phyloP scores from a whole-genome alignment of 352 stramenopile genomes.

The Phytophthora cactorum region DNA sequence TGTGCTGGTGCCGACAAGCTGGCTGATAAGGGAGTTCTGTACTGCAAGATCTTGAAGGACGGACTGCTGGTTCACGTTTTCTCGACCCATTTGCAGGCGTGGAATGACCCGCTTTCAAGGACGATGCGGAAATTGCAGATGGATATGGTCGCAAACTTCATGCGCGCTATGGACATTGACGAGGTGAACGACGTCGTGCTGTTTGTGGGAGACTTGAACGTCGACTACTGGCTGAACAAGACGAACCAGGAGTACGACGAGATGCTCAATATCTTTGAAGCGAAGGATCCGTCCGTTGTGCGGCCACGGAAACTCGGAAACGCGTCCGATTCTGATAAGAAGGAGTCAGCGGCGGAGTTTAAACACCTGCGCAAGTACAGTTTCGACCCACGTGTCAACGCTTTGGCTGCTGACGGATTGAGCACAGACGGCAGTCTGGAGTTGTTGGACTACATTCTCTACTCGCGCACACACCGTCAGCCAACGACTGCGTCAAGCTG shows the following conservation, averaged over 20 bases:
- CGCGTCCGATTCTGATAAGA: slow-evolving; percentile 30
- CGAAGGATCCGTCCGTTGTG: slow-evolving; percentile 52
- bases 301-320: slow-evolving; percentile 21
- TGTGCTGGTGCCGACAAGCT: slow-evolving; percentile 70
- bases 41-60: slow-evolving; percentile 84
- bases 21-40: slow-evolving; percentile 80
- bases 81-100: slow-evolving; percentile 77
- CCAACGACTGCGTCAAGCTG: slow-evolving; percentile 60
- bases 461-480: slow-evolving; percentile 63
- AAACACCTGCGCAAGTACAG: slow-evolving; percentile 61
- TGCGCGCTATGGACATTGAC: slow-evolving; percentile 65
- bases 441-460: slow-evolving; percentile 77
- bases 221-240: slow-evolving; percentile 81
- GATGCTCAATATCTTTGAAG: slow-evolving; percentile 73
- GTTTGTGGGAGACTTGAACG: slow-evolving; percentile 75
- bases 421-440: slow-evolving; percentile 81
- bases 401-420: slow-evolving; percentile 63
- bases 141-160: slow-evolving; percentile 64
- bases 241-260: slow-evolving; percentile 81
- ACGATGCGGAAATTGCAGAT: slow-evolving; percentile 71
- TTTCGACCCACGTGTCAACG: slow-evolving; percentile 77
- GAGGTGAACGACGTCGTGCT: slow-evolving; percentile 62
- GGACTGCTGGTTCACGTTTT: slow-evolving; percentile 78
- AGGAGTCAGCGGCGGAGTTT: slow-evolving; percentile 33
- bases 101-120: slow-evolving; percentile 68